phyloP scores from a whole-genome alignment of 495 filamentous ascomycete species.

The Talaromyces liani region DNA sequence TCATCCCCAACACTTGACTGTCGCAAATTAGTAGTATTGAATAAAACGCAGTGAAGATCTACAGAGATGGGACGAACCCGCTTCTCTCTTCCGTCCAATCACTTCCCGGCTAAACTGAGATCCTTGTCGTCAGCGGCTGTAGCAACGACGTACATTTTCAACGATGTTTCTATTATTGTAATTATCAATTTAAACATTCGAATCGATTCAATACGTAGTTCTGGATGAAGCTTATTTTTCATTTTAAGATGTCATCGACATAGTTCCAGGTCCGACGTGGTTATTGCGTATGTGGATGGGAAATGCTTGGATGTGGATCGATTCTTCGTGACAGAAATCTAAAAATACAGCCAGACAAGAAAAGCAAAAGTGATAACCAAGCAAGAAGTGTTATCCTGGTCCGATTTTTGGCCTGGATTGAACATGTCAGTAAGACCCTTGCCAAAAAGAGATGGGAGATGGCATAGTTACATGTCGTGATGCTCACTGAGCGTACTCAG shows the following conservation, averaged over 20 bases:
- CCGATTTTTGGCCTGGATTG: constrained; percentile 60
- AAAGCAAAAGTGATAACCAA: not conserved
- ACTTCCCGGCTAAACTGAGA: not conserved
- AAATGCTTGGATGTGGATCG: not conserved
- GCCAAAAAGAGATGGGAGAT: constrained; percentile 5
- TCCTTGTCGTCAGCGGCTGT: constrained; percentile 7
- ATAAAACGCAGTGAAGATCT: not conserved
- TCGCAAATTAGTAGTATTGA: not conserved
- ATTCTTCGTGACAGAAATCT: not conserved
- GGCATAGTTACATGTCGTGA: constrained; percentile 87
- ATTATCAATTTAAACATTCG: not conserved
- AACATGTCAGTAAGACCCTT: constrained; percentile 10
- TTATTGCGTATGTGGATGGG: not conserved
- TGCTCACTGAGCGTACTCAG: constrained; percentile 88
- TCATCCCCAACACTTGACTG: not conserved
- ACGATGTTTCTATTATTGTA: not conserved
- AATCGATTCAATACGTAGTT: not conserved
- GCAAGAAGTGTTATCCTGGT: constrained; percentile 45
- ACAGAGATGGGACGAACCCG: not conserved
- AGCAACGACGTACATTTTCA: too few species aligned
- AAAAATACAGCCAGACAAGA: constrained; percentile 4
- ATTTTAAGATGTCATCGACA: not conserved
- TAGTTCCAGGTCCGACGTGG: not conserved
- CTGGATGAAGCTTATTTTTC: not conserved
- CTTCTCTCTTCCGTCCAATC: constrained; percentile 1